Evolutionary conservation across 1,284 basidiomycete genomes (phyloP).

Genomic region (Salmacisia buchloeana): DNA sequence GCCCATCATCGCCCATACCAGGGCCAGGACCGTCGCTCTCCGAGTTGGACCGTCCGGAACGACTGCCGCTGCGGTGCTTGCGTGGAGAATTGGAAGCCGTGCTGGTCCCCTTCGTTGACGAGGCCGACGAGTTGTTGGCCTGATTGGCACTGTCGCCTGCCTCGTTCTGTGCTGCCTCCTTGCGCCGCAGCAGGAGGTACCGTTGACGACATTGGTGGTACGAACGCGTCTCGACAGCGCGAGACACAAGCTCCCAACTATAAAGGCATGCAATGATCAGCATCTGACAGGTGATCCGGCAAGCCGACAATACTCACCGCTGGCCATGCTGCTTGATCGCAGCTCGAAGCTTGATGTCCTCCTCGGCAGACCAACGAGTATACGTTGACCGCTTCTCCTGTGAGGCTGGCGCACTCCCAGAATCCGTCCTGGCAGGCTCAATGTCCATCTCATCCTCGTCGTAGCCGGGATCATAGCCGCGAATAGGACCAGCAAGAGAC

Average conservation of each 20-base stretch:
- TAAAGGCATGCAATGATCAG: not conserved
- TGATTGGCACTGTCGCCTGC: not conserved
- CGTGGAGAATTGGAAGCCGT: not conserved
- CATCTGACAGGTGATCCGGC: not conserved
- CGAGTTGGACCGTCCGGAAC: not conserved
- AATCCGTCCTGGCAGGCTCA: not conserved
- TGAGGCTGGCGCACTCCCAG: not conserved
- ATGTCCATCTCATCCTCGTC: conserved; percentile 12
- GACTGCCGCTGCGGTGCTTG: not conserved
- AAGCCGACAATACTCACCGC: conserved; percentile 6
- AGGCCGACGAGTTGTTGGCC: not conserved
- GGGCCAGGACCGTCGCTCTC: no score
- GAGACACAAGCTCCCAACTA: conserved; percentile 47
- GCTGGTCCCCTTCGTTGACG: not conserved
- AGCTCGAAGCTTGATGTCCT: conserved; percentile 43
- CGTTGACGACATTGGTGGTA: conserved; percentile 50
- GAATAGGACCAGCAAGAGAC: not conserved
- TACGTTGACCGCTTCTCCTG: conserved; percentile 47
- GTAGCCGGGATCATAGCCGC: conserved; percentile 5
- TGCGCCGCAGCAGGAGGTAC: conserved; percentile 48
- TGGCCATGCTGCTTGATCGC: conserved; percentile 49
- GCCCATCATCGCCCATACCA: no score
- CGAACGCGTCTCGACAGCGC: conserved; percentile 46
- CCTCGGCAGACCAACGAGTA: conserved; percentile 47
- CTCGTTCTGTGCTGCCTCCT: conserved; percentile 30